phyloP scores from a whole-genome alignment of 2,329 filamentous ascomycete species.

The Chaetomium globosum region DNA sequence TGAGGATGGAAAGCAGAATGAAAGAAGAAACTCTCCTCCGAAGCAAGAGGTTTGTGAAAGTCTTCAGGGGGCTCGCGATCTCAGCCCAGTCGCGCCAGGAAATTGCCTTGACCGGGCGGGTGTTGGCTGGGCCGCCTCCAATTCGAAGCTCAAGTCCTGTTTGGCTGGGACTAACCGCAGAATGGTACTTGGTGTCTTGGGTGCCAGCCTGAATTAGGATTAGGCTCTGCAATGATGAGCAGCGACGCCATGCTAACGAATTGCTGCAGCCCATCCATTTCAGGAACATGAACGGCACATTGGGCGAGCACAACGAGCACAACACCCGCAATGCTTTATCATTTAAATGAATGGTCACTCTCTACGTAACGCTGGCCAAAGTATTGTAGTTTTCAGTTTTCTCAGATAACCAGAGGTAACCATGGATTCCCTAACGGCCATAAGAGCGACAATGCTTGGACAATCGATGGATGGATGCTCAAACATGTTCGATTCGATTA shows the following conservation, averaged over 20 bases:
- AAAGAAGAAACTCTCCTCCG: slow-evolving; percentile 23
- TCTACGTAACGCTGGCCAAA: slow-evolving; percentile 1
- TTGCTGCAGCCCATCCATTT: slow-evolving; percentile 28
- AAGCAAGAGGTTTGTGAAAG: slow-evolving; percentile 27
- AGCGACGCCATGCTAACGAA: slow-evolving; percentile 29
- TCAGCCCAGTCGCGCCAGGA: slow-evolving; percentile 33
- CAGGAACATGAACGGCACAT: slow-evolving; percentile 30
- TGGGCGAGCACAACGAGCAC: slow-evolving; percentile 15
- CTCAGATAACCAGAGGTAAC: neutral
- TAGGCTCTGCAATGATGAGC: slow-evolving; percentile 27
- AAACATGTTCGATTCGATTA: no score
- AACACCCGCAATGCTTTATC: slow-evolving; percentile 15
- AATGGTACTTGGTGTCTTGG: slow-evolving; percentile 31
- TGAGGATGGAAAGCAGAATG: slow-evolving; percentile 8
- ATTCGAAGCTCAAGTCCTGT: slow-evolving; percentile 27
- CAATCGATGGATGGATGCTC: neutral
- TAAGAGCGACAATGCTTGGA: neutral
- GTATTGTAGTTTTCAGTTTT: neutral
- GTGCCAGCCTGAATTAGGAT: slow-evolving; percentile 30
- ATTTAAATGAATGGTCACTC: slow-evolving; percentile 24
- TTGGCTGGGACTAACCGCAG: slow-evolving; percentile 29
- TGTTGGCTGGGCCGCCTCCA: slow-evolving; percentile 28
- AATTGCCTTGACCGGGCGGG: slow-evolving; percentile 34
- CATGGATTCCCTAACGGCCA: neutral
- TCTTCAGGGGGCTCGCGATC: slow-evolving; percentile 36